These are phyloP conservation scores for Microcyclospora pomicola DNA, from an alignment of 2,329 filamentous ascomycete species.

Conservation along the genomic window DNA sequence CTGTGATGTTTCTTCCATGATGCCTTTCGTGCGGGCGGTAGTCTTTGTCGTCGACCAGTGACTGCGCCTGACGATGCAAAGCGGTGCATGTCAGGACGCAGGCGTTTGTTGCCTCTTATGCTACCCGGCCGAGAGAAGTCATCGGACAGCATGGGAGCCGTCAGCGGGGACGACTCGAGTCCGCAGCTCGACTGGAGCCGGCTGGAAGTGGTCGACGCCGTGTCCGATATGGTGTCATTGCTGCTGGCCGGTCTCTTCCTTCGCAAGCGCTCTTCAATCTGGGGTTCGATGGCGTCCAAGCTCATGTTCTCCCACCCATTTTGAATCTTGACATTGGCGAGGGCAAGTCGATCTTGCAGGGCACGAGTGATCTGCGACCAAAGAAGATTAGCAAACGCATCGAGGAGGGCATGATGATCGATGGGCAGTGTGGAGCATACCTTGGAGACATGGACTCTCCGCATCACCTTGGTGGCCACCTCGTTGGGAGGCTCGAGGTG, in stretches of 20 bases:
- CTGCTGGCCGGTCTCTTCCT: slow-evolving; percentile 51
- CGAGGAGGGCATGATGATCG: background rate
- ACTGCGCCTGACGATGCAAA: slow-evolving; percentile 16
- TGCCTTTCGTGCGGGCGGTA: slow-evolving; percentile 28
- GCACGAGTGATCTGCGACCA: slow-evolving; percentile 68
- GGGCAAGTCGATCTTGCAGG: slow-evolving; percentile 82
- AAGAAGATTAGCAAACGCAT: slow-evolving; percentile 2
- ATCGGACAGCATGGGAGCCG: slow-evolving; percentile 72
- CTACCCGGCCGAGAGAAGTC: slow-evolving; percentile 58
- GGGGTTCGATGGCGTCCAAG: slow-evolving; percentile 73
- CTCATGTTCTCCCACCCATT: slow-evolving; percentile 88
- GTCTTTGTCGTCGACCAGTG: slow-evolving; percentile 19
- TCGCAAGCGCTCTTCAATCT: slow-evolving; percentile 64
- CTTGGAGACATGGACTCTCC: slow-evolving; percentile 27
- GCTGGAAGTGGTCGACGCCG: slow-evolving; percentile 71
- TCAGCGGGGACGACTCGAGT: slow-evolving; percentile 75
- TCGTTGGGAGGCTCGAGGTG: slow-evolving; percentile 19
- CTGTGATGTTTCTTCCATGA: slow-evolving; percentile 68
- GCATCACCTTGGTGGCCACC: slow-evolving; percentile 24
- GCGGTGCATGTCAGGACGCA: slow-evolving; percentile 12
- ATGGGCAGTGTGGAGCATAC: slow-evolving; percentile 10
- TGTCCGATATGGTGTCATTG: slow-evolving; percentile 71
- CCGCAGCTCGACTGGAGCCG: slow-evolving; percentile 53
- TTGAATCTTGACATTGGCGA: slow-evolving; percentile 95
- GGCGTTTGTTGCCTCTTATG: slow-evolving; percentile 30